Evolutionary conservation across 2,329 filamentous ascomycete genomes (phyloP).

Genomic region (Calonectria hawksworthii): DNA sequence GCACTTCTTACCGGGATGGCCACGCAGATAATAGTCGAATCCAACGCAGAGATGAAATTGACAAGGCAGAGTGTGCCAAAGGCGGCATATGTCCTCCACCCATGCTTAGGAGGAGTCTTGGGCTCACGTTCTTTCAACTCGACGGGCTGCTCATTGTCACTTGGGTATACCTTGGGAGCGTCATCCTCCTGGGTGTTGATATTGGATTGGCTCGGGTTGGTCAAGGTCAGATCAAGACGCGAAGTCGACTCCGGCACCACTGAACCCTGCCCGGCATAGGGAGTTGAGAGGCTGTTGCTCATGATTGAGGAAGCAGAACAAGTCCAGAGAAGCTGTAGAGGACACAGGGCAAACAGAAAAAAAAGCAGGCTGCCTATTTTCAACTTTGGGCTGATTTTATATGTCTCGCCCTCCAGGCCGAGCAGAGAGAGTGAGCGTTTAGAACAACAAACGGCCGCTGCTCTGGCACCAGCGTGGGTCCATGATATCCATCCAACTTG

Average conservation of each 20-base stretch:
- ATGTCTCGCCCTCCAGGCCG: not conserved
- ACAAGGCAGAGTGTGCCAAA: conserved; percentile 42
- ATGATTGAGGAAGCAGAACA: not conserved
- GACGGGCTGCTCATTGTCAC: not conserved
- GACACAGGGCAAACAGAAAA: not conserved
- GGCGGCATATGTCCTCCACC: conserved; percentile 38
- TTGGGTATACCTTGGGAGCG: not conserved
- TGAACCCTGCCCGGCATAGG: not conserved
- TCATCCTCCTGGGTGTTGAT: not conserved
- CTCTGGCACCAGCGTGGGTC: not conserved
- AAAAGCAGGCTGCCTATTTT: not conserved
- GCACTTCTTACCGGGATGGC: conserved; percentile 35
- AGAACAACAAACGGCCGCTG: not conserved
- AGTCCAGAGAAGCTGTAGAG: not conserved
- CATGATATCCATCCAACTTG: not conserved
- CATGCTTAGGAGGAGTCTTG: not conserved
- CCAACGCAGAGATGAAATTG: conserved; percentile 43
- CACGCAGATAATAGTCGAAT: conserved; percentile 43
- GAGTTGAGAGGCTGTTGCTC: not conserved
- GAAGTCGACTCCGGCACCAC: not conserved
- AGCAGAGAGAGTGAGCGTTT: not conserved
- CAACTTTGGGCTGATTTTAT: not conserved
- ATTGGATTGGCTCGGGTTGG: not conserved
- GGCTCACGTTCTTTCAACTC: conserved; percentile 12
- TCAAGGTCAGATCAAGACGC: not conserved